Base-by-base conservation (phyloP, 257 asterid genomes). In the Misopates orontium region DNA sequence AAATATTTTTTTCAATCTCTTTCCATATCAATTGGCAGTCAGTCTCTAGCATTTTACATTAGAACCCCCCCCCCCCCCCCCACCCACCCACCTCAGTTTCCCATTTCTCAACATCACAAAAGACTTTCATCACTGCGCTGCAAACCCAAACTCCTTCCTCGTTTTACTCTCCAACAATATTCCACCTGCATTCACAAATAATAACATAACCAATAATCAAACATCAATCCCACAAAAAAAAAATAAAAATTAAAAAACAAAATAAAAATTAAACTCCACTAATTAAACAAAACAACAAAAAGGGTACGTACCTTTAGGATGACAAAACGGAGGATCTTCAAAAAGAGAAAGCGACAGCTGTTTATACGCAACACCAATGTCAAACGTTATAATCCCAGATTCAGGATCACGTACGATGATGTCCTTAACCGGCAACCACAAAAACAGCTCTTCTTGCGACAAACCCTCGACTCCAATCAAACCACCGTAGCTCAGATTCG, bases 401-500 rank as follows among this genome's bases (percentile, higher is more conserved):
- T 87, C 74, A 47, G 98, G 96, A 75, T 91, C 96, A 52, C 59
- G 64, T 1, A 89, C 98, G 3, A 89, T 89, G 54, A 91, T 91
- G 8, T 81, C 98, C 68, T 85, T 91, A 10, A 91, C 96, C 5
- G 98, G 96, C 18, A 91, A 64, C 98, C 96, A 91, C n/a, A 91
- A 49, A 31, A 91, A 91, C 2, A 91, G 89, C 81, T 91, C 98
- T 60, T 91, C 93, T 55, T 91, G 95, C 24, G 95, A 81, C 62
- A 91, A 63, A 0, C 98, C 98, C 74, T 91, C 83, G 0, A 91
- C 86, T 8, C 96, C 96, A 17, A 69, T 89, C 49, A 91, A 74
- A 3, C 92, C 96, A 4, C 98, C 98, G 11, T 87, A 85, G 73
- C 88, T 87, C 4, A 91, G 84, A 53, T 91, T 91, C 1, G 98